Evolutionary conservation across 1,139 yeast genomes (phyloP).

Genomic region (Debaryomycetaceae sp.): DNA sequence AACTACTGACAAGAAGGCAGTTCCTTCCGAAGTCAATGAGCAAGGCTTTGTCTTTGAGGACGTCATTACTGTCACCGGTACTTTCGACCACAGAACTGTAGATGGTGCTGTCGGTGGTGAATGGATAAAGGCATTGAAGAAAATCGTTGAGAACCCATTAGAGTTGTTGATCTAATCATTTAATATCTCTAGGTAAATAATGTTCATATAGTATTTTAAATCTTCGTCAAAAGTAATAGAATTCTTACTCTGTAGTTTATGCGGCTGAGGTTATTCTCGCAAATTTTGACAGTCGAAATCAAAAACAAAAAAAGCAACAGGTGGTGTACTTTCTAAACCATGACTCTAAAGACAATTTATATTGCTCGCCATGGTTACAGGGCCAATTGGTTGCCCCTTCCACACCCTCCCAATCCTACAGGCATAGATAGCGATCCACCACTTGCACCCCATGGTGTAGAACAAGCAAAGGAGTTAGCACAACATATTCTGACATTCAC

Average conservation of each 20-base stretch:
- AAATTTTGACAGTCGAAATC: no score
- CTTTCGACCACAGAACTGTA: conserved; percentile 95
- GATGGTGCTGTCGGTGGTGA: conserved; percentile 99
- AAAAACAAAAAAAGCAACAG: no score
- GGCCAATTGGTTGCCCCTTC: conserved; percentile 77
- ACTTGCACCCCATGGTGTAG: conserved; percentile 73
- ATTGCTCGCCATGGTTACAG: conserved; percentile 74
- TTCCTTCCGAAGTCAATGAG: conserved; percentile 88
- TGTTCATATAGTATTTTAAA: neutral
- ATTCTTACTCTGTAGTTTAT: neutral
- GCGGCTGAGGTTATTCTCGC: no score
- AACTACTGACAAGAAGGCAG: conserved; percentile 87
- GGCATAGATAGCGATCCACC: conserved; percentile 83
- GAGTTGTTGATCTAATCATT: conserved; percentile 70
- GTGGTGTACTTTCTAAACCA: conserved; percentile 9
- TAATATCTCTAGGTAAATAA: neutral
- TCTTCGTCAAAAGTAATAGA: neutral
- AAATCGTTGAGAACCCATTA: conserved; percentile 90
- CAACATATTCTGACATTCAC: conserved; percentile 39
- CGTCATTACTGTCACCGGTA: conserved; percentile 87
- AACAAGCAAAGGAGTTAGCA: conserved; percentile 75
- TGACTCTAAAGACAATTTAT: conserved; percentile 46
- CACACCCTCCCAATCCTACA: conserved; percentile 73
- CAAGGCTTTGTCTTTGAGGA: conserved; percentile 91
- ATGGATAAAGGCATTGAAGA: conserved; percentile 89